These are phyloP conservation scores for Cladosporium oxysporum DNA, from an alignment of 2,329 filamentous ascomycete genomes.

Conservation along the genomic window DNA sequence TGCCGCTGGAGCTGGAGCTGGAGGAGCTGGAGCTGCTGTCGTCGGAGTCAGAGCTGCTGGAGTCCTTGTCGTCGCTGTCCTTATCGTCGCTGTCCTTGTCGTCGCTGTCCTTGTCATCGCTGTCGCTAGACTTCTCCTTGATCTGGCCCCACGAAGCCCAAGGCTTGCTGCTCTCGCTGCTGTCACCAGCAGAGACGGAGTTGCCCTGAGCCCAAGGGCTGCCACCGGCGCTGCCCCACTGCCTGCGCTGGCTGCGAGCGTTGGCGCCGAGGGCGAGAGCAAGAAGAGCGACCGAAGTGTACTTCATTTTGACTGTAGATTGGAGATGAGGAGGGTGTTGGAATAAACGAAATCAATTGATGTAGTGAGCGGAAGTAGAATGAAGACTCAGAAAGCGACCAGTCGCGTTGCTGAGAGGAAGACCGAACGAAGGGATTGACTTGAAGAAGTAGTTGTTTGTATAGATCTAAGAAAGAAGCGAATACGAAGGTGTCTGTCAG, in stretches of 20 bases:
- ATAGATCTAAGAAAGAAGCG: neutral
- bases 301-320: constrained; percentile 20
- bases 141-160: neutral
- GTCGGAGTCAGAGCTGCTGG: neutral
- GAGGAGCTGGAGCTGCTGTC: neutral
- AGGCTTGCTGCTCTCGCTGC: neutral
- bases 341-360: neutral
- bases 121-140: neutral
- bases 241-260: constrained; percentile 13
- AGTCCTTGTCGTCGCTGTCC: neutral
- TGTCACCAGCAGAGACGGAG: neutral
- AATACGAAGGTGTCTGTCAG: neutral
- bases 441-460: constrained; percentile 1
- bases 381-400: constrained; percentile 11
- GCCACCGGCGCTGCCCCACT: neutral
- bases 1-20: neutral
- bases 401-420: constrained; percentile 17
- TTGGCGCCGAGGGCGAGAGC: constrained; percentile 23
- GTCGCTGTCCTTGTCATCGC: neutral
- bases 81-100: neutral
- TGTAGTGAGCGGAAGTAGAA: neutral
- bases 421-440: neutral
- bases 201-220: neutral
- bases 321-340: neutral
- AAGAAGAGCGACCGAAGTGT: constrained; percentile 17